A percentile compares a stretch with the other conserved stretches of the same genome.
These are phyloP conservation scores for Lactarius quietus DNA, from an alignment of 768 basidiomycete species.

Conservation along the genomic window DNA sequence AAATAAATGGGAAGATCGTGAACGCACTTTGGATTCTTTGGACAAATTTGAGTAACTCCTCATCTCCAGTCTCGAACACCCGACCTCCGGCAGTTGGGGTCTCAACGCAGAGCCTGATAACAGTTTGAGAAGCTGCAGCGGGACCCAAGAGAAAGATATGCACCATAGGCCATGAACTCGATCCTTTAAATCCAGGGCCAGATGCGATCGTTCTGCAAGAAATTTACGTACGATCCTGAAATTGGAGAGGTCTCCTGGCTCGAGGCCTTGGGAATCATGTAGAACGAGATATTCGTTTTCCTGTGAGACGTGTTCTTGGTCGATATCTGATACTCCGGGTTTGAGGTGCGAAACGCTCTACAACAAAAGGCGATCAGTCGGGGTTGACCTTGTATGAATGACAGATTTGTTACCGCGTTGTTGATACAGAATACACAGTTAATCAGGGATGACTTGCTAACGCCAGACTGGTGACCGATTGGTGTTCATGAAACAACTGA, in stretches of 20 bases:
- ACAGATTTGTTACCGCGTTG: background rate
- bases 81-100: background rate
- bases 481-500: background rate
- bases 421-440: background rate
- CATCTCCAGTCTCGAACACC: background rate
- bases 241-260: background rate
- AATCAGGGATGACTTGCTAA: background rate
- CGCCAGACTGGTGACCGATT: background rate
- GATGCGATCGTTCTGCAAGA: background rate
- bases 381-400: no score
- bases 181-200: background rate
- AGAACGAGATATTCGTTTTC: background rate
- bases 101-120: background rate
- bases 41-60: background rate
- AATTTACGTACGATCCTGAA: background rate
- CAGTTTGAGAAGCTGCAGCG: background rate
- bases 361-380: background rate
- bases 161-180: background rate
- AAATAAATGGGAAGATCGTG: background rate
- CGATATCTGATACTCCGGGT: background rate
- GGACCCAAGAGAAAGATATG: background rate
- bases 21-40: background rate
- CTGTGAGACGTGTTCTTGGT: background rate
- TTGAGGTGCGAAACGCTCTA: background rate
- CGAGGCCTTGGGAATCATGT: background rate